Evolutionary conservation across 2,329 filamentous ascomycete species (phyloP).

Genomic region (Botrytis porri): DNA sequence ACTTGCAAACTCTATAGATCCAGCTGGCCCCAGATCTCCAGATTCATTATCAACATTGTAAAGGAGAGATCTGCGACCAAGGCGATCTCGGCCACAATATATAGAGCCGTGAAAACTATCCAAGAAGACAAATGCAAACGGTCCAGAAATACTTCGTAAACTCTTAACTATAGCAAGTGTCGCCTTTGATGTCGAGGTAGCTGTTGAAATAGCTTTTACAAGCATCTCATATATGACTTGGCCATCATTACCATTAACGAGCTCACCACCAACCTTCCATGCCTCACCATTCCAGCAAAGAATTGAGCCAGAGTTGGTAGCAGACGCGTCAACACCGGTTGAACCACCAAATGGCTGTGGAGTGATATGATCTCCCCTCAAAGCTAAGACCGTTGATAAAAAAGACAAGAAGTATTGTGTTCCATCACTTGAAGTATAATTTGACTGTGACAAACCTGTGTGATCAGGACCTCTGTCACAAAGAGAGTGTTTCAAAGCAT

Average conservation of each 20-base stretch:
- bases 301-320: constrained; percentile 52
- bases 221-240: constrained; percentile 64
- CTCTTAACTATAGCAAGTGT: constrained; percentile 47
- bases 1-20: constrained; percentile 64
- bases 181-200: constrained; percentile 24
- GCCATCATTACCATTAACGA: constrained; percentile 75
- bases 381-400: constrained; percentile 81
- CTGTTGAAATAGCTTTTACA: constrained; percentile 37
- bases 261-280: constrained; percentile 65
- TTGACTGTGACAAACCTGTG: constrained; percentile 44
- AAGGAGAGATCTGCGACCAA: constrained; percentile 82
- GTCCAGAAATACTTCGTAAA: constrained; percentile 67
- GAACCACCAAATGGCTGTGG: constrained; percentile 68
- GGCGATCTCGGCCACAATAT: constrained; percentile 81
- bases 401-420: constrained; percentile 54
- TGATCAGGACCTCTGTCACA: constrained; percentile 60
- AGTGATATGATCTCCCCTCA: constrained; percentile 72
- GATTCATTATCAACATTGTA: constrained; percentile 44
- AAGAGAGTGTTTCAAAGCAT: constrained; percentile 46
- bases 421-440: constrained; percentile 33
- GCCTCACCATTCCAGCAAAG: constrained; percentile 98
- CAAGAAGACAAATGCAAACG: constrained; percentile 86
- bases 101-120: constrained; percentile 60
- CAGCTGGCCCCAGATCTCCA: constrained; percentile 31
- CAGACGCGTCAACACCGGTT: not conserved